phyloP scores from a whole-genome alignment of 306 rosid species.

The Cyamopsis tetragonoloba region DNA sequence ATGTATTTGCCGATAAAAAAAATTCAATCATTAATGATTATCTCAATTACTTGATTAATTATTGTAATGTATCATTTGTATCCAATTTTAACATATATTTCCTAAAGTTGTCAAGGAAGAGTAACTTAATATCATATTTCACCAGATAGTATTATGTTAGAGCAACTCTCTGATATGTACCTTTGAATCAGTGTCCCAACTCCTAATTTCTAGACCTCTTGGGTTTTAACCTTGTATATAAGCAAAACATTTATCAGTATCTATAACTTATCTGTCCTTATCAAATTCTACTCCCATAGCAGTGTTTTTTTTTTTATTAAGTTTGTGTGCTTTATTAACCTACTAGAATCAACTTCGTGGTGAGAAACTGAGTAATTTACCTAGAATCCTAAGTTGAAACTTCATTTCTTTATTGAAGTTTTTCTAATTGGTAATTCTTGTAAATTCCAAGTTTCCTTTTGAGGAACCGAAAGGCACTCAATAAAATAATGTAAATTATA shows the following conservation, averaged over 20 bases:
- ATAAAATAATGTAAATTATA: background rate
- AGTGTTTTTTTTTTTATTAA: background rate
- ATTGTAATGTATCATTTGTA: background rate
- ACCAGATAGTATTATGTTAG: too few relatives aligned
- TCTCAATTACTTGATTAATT: too few relatives aligned
- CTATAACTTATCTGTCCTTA: background rate
- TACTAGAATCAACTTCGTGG: too few relatives aligned
- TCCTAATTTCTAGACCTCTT: too few relatives aligned
- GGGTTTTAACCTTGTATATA: background rate
- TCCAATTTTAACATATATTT: background rate
- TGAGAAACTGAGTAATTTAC: too few relatives aligned
- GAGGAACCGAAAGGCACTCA: conserved; percentile 14
- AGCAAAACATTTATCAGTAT: background rate
- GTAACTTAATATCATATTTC: too few relatives aligned
- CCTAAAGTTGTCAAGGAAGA: background rate
- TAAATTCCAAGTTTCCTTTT: conserved; percentile 11
- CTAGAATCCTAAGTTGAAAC: too few relatives aligned
- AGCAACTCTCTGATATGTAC: too few relatives aligned
- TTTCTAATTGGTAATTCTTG: background rate
- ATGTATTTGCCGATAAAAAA: too few relatives aligned
- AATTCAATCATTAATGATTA: too few relatives aligned
- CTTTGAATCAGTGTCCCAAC: too few relatives aligned
- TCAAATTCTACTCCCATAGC: background rate
- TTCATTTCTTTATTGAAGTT: background rate
- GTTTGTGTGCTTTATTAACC: too few relatives aligned